Evolutionary conservation across 192 early-diverging fungal species (phyloP).

Genomic region (Linnemannia exigua): DNA sequence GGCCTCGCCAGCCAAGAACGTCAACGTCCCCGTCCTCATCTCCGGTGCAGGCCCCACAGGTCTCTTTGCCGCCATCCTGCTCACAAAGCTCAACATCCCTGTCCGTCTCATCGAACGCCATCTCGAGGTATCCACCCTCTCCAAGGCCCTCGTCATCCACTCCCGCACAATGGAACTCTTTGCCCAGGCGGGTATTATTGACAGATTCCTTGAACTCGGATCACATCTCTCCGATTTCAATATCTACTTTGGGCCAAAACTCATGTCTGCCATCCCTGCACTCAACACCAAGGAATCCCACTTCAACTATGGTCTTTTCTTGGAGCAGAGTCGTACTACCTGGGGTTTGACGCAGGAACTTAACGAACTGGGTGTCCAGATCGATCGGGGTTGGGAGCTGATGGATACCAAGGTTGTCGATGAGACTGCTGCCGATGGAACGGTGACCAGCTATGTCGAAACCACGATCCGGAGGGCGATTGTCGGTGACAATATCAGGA

Average conservation of each 20-base stretch:
- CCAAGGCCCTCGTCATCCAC: conserved; percentile 51
- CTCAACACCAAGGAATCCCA: conserved; percentile 32
- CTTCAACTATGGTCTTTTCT: conserved; percentile 41
- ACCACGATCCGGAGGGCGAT: conserved; percentile 37
- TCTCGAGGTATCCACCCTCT: conserved; percentile 33
- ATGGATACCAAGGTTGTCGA: conserved; percentile 44
- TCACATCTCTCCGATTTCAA: conserved; percentile 16
- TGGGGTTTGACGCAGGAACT: conserved; percentile 21
- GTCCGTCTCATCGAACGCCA: conserved; percentile 49
- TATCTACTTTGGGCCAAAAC: conserved; percentile 33
- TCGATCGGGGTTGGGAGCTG: conserved; percentile 53
- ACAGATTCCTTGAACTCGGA: conserved; percentile 20
- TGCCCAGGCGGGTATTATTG: conserved; percentile 30
- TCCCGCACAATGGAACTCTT: conserved; percentile 50
- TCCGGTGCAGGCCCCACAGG: conserved; percentile 47
- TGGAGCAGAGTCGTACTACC: conserved; percentile 26
- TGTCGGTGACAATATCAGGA: conserved; percentile 27
- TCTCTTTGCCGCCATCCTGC: conserved; percentile 46
- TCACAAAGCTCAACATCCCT: conserved; percentile 50
- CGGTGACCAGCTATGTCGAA: conserved; percentile 28
- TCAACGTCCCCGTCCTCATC: conserved; percentile 45
- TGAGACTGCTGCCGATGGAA: background rate
- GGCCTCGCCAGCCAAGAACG: background rate
- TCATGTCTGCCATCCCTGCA: background rate
- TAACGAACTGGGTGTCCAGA: conserved; percentile 28